Evolutionary conservation across 257 asterid species (phyloP), one percentile per base, ranked within the genome.

Genomic region (Knoxia roxburghii): DNA sequence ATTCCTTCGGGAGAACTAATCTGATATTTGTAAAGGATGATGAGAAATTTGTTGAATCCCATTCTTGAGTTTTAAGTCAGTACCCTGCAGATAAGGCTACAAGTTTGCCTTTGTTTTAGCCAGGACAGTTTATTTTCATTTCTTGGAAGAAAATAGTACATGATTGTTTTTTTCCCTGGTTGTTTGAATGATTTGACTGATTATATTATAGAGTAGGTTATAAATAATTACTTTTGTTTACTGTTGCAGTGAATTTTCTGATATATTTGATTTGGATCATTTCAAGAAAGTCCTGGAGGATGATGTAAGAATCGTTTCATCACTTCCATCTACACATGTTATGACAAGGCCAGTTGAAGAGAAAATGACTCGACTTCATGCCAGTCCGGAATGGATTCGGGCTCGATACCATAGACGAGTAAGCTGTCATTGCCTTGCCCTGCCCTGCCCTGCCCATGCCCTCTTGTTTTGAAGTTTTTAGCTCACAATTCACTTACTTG

Each of bases 311-410:
- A 80, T 90, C 72, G 89, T 93, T n/a, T 89, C 95, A 35, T 87
- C 97, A 18, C 87, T 93, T 32, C 98, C 98, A 15, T 93, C 98
- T 2, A 93, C 97, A 0, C 97, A 88, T 74, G 72, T 93, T 77
- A 89, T 89, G 96, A 79, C 91, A 6, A 77, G 95, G 76, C 96
- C 93, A 2, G 87, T 88, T 72, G 96, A 82, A 83, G 96, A 86
- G 87, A 85, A 86, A 81, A 70, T 78, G 64, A 84, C 91, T 45
- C 97, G 95, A 5, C 84, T 88, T 64, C 89, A 89, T 48, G 91
- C 68, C 2, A 78, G 88, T 29, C 91, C 97, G 7, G 80, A 87
- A 78, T 89, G 96, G 96, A 93, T 93, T 63, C 91, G 94, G 17
- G 81, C 96, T 0, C 87, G 85, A 12, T 93, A 86, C 71, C 74